Evolutionary conservation across 129 eudicot genomes (phyloP), one percentile per base, ranked within the genome.

Genomic region (Heracleum sosnowskyi): DNA sequence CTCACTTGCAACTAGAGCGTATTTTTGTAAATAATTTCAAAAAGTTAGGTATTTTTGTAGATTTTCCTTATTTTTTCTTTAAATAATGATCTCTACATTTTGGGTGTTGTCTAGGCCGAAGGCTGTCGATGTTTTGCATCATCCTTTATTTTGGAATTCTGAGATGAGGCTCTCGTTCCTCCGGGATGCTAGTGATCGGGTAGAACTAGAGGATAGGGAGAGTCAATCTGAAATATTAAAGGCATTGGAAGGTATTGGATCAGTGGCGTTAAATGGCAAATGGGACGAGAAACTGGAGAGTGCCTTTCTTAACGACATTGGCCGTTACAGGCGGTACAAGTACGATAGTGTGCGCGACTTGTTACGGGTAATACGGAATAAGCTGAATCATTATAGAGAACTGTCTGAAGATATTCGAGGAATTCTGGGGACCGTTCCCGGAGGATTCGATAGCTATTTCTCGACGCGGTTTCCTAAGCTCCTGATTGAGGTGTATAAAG

Each of bases 291-390:
- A 88, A 73, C 80, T 91, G 70, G 96, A 90, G 39, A 74, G 36
- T 73, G 80, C 82, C 41, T 87, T 95, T 40, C 66, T 91, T 34
- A 88, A 62, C 22, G 96, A 91, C 78, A 87, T 87, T n/a, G 85
- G 91, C 13, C 89, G 88, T 17, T 90, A 88, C 42, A 83, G 96
- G 83, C 88, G 91, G 4, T 91, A 91, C 83, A 90, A 86, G 79
- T 91, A 76, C 69, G 96, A 90, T 49, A 91, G 96, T 11, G 83
- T 91, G 4, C 96, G 96, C 68, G 97, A 95, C 81, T 82, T 91
- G 84, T 84, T 95, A 71, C 85, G 98, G 24, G 96, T 95, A 72
- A 90, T 90, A 53, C 75, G 98, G n/a, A 95, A 95, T 82, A 95
- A 91, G 80, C 57, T 91, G 69, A 95, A 91, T 78, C 97, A 95